Conservation (phyloP, 495 filamentous ascomycete species). For the Platismatia glauca region DNA sequence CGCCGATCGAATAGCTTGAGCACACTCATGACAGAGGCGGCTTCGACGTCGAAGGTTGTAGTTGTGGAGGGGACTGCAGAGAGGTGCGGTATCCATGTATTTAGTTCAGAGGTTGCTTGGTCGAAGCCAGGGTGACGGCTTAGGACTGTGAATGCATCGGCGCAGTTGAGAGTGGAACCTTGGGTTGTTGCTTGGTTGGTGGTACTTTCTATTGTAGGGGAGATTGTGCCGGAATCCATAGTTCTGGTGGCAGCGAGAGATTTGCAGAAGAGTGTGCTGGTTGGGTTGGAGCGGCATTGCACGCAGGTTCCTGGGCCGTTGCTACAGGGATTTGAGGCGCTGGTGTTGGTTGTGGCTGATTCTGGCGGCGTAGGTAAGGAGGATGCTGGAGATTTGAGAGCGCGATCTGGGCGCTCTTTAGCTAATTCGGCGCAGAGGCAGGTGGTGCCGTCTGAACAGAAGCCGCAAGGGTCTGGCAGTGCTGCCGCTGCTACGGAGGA, state of each 20-base stretch:
- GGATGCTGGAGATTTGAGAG: slow-evolving; percentile 55
- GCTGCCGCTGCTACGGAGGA: slow-evolving; percentile 25
- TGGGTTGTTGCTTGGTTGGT: slow-evolving; percentile 23
- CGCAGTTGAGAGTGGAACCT: slow-evolving; percentile 49
- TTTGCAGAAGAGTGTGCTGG: slow-evolving; percentile 78
- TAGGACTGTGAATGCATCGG: slow-evolving; percentile 74
- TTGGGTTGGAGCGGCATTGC: slow-evolving; percentile 68
- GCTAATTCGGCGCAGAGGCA: slow-evolving; percentile 76
- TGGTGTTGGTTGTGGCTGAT: not conserved
- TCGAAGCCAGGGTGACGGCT: slow-evolving; percentile 73
- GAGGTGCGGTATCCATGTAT: slow-evolving; percentile 65
- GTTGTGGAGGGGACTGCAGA: slow-evolving; percentile 45
- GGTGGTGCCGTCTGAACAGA: slow-evolving; percentile 75
- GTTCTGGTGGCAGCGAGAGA: slow-evolving; percentile 60
- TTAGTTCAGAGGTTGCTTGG: slow-evolving; percentile 64
- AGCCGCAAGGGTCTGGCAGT: slow-evolving; percentile 66
- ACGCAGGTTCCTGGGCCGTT: slow-evolving; percentile 73
- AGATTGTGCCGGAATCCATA: slow-evolving; percentile 26
- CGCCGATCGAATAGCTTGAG: slow-evolving; percentile 73
- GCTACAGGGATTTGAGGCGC: slow-evolving; percentile 41
- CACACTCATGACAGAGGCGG: slow-evolving; percentile 79
- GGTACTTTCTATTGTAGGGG: slow-evolving; percentile 24
- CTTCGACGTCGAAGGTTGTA: slow-evolving; percentile 70
- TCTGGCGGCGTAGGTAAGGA: slow-evolving; percentile 40
- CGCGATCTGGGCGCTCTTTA: slow-evolving; percentile 32